Percentiles rank a stretch among this genome's conserved stretches.
These are phyloP conservation scores for Triadica sebifera DNA, from an alignment of 345 rosid species.

Conservation along the genomic window DNA sequence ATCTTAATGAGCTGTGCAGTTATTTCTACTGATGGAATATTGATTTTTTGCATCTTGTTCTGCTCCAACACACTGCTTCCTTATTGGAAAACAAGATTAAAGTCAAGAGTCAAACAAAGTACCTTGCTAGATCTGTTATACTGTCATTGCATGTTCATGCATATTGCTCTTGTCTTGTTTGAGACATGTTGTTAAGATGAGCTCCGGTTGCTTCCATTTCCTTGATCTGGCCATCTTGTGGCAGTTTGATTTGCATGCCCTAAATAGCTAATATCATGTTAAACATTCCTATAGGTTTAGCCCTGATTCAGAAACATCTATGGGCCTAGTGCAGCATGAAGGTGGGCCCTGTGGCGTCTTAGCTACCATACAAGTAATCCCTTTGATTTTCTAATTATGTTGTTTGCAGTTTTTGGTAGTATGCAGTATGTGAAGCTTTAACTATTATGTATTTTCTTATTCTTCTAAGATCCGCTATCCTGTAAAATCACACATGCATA, in stretches of 20 bases:
- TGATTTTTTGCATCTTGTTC: background rate
- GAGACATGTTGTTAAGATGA: conserved; percentile 3
- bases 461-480: background rate
- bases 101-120: background rate
- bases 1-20: background rate
- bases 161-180: conserved; percentile 3
- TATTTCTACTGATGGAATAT: background rate
- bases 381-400: conserved; percentile 14
- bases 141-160: background rate
- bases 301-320: conserved; percentile 90
- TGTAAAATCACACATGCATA: background rate
- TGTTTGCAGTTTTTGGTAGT: conserved; percentile 16
- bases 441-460: background rate
- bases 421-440: conserved; percentile 8
- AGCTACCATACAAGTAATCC: conserved; percentile 89
- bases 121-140: background rate
- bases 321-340: conserved; percentile 99
- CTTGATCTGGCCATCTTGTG: background rate
- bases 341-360: conserved; percentile 99
- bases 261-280: conserved; percentile 28
- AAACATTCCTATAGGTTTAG: conserved; percentile 70
- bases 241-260: conserved; percentile 17
- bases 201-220: conserved; percentile 8
- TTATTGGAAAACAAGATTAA: background rate
- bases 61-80: background rate